Percentiles rank a stretch among this genome's conserved stretches.
Evolutionary conservation across 1,284 basidiomycete genomes (phyloP).

Genomic region (Coniferiporia weirii): DNA sequence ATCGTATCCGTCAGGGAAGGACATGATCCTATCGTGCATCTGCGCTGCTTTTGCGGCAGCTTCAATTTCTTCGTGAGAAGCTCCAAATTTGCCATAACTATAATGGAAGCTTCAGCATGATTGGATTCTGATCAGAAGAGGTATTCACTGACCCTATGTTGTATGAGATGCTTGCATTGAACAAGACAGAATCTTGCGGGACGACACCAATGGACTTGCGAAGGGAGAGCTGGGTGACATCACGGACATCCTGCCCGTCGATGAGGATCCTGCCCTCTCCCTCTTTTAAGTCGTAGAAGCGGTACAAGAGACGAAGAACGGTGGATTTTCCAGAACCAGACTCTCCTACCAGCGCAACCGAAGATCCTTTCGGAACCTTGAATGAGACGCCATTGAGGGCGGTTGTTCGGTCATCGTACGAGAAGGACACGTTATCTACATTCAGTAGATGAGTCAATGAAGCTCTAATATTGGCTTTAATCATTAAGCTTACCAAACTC

Average conservation of each 20-base stretch:
- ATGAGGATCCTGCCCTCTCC: conserved; percentile 72
- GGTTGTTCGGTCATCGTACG: conserved; percentile 71
- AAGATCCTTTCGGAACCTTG: conserved; percentile 73
- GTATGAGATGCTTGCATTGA: conserved; percentile 75
- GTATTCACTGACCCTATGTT: conserved; percentile 54
- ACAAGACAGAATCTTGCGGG: conserved; percentile 78
- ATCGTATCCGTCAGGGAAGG: conserved; percentile 78
- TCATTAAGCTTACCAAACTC: conserved; percentile 64
- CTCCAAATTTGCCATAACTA: conserved; percentile 67
- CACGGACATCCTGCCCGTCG: conserved; percentile 81
- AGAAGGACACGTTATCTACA: conserved; percentile 73
- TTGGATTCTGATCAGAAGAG: not conserved
- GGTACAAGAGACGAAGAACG: conserved; percentile 76
- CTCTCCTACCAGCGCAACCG: conserved; percentile 80
- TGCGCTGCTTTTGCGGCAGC: conserved; percentile 71
- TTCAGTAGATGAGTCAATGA: conserved; percentile 9
- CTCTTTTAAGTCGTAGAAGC: conserved; percentile 82
- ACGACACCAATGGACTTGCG: conserved; percentile 79
- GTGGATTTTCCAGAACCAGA: conserved; percentile 81
- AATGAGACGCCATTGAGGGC: conserved; percentile 80
- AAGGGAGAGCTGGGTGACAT: conserved; percentile 77
- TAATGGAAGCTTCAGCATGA: not conserved
- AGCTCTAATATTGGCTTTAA: conserved; percentile 1
- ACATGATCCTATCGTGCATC: conserved; percentile 74
- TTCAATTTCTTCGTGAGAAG: conserved; percentile 64